Evolutionary conservation across 768 basidiomycete genomes (phyloP), one percentile per base, ranked within the genome.

Genomic region (Heimioporus sp.): DNA sequence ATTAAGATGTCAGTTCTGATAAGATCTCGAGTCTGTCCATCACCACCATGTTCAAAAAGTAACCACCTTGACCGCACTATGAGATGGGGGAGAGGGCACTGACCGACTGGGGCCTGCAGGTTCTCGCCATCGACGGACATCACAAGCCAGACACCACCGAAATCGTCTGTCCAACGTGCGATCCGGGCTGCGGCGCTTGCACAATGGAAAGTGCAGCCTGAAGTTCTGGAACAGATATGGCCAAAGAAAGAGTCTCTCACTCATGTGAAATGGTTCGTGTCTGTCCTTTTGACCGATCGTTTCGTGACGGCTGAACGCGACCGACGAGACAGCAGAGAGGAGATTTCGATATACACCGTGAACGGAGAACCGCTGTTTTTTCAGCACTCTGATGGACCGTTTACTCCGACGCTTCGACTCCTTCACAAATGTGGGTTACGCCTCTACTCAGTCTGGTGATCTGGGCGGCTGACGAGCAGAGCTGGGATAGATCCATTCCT

Each of bases 171-270:
- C 8, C 96, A 98, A 67, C 80, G 97, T 64, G 80, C 82, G 59
- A 93, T 98, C 70, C 86, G 97, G 50, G 73, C 85, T 20, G 78
- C 76, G 41, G 74, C 97, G 31, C 76, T 97, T 44, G 80, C 86
- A 17, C 93, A 96, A 68, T 88, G 92, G 80, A 89, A 84, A 61
- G 80, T 91, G 46, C 82, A 85, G 55, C 78, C 82, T 38, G 91
- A 90, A 56, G 83, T 86, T 3, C 74, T 98, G 30, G 97, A 99
- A 65, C 81, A 81, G 61, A 81, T 99, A 46, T 99, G 97, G 97
- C 92, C 95, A 3, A 99, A 98, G 89, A 99, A 98, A 78, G 96
- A 98, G 76, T 80, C 86, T 3, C 76, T 98, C 43, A 86, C 89
- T 5, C 87, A 90, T 62, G 91, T 94, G 54, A 98, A 98, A 77